Base-by-base conservation (phyloP, 345 rosid species). In the Heritiera littoralis region DNA sequence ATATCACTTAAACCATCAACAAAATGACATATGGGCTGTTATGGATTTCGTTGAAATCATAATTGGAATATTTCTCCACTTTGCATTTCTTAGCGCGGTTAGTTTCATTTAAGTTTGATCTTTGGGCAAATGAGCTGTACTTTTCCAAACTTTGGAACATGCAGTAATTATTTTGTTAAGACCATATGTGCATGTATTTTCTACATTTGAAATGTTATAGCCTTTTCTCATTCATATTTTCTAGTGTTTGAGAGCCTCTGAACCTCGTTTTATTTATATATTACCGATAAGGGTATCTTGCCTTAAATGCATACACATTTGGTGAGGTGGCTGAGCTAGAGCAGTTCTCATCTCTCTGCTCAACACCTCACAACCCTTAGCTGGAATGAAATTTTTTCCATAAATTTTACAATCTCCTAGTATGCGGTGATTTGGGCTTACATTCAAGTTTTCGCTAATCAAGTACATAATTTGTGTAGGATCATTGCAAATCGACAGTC, bases 401-500 rank as follows among this genome's bases (percentile, higher is more conserved):
- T 74, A 13, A 35, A 41, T 38, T 65, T 74, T 32, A 74, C n/a
- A 5, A 13, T 32, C 43, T 76, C 78, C 15, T 41, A 18, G 64
- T 49, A 13, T 65, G 59, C 49, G 32, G 28, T 58, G 35, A 58
- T 38, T 9, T 32, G 32, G 6, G 48, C 60, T 43, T 68, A 14
- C 72, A 51, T 78, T 64, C 49, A 43, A 18, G 17, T 66, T 66
- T 45, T 9, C 48, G 48, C 58, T 68, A 35, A 59, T 45, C 20
- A 14, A 10, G 60, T 60, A 15, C 20, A 2, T 76, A 38, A 35
- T 63, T 48, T 78, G 9, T 74, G 74, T 87, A 92, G 97, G 87
- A 94, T 93, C 71, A 85, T 93, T n/a, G 97, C 98, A 72, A 91
- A 94, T 78, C 88, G 98, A 73, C 97, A 91, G 79, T 93, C 97